Evolutionary conservation across 2,329 filamentous ascomycete genomes (phyloP).

Genomic region (Chaetomiaceae sp.): DNA sequence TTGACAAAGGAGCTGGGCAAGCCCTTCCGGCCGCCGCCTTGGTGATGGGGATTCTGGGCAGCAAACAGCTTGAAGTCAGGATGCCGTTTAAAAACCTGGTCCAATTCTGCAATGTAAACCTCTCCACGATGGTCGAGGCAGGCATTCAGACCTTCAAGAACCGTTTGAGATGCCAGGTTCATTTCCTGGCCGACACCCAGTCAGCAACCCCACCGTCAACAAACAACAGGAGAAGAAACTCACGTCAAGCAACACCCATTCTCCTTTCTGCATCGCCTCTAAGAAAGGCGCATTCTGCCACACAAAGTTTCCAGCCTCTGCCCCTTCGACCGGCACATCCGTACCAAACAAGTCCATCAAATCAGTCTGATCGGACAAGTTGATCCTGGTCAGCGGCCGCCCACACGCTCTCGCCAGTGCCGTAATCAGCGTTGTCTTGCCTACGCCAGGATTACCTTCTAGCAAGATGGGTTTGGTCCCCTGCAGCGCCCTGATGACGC

Average conservation of each 20-base stretch:
- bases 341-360: conserved; percentile 96
- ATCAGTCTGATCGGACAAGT: conserved; percentile 96
- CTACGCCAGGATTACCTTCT: conserved; percentile 95
- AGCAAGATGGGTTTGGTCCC: conserved; percentile 87
- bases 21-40: conserved; percentile 92
- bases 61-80: conserved; percentile 91
- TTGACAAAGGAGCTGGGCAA: conserved; percentile 95
- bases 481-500: conserved; percentile 83
- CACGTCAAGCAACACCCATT: conserved; percentile 86
- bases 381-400: conserved; percentile 83
- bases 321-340: conserved; percentile 92
- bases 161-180: conserved; percentile 95
- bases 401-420: conserved; percentile 78
- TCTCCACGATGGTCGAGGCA: conserved; percentile 95
- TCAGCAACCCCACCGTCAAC: not conserved
- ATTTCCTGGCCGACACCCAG: conserved; percentile 57
- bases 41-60: conserved; percentile 95
- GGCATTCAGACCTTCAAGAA: conserved; percentile 92
- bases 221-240: conserved; percentile 3
- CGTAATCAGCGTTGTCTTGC: conserved; percentile 89
- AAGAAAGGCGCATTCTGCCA: conserved; percentile 96
- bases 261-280: conserved; percentile 91
- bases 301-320: conserved; percentile 81
- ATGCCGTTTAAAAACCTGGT: conserved; percentile 88
- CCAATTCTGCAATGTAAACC: conserved; percentile 90